Evolutionary conservation across 331 rosid species (phyloP).

Genomic region (Prunus yedoensis): DNA sequence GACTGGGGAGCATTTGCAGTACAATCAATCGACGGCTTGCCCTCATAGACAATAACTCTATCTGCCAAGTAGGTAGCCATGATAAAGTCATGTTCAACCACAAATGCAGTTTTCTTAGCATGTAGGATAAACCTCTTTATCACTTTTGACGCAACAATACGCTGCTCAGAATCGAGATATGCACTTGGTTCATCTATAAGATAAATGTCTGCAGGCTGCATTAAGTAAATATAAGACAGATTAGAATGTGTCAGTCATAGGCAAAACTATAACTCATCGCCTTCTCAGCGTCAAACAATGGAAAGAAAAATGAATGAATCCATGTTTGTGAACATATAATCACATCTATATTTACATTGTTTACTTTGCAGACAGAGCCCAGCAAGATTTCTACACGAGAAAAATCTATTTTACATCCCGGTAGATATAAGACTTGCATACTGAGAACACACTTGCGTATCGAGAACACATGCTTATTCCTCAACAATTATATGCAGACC

Average conservation of each 20-base stretch:
- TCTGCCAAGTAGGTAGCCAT: slow-evolving; percentile 99
- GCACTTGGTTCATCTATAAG: slow-evolving; percentile 99
- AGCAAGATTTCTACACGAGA: not conserved
- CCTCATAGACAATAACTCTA: slow-evolving; percentile 83
- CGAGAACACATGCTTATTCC: too few species aligned
- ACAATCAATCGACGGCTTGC: slow-evolving; percentile 56
- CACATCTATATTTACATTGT: not conserved
- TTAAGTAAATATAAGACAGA: not conserved
- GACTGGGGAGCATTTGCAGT: slow-evolving; percentile 78
- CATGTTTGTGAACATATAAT: not conserved
- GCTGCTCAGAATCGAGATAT: slow-evolving; percentile 97
- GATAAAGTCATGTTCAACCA: slow-evolving; percentile 95
- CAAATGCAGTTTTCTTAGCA: slow-evolving; percentile 96
- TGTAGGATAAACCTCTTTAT: slow-evolving; percentile 96
- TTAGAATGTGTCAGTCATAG: not conserved
- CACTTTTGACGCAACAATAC: slow-evolving; percentile 94
- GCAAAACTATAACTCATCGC: not conserved
- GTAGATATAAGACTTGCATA: too few species aligned
- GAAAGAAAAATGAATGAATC: not conserved
- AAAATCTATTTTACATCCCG: not conserved
- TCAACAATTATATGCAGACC: too few species aligned
- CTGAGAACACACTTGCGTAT: too few species aligned
- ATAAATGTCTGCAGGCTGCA: slow-evolving; percentile 98
- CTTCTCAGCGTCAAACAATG: not conserved
- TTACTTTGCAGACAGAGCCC: not conserved